phyloP scores from a whole-genome alignment of 1,284 basidiomycete genomes.

The Ceratobasidium papillatum region DNA sequence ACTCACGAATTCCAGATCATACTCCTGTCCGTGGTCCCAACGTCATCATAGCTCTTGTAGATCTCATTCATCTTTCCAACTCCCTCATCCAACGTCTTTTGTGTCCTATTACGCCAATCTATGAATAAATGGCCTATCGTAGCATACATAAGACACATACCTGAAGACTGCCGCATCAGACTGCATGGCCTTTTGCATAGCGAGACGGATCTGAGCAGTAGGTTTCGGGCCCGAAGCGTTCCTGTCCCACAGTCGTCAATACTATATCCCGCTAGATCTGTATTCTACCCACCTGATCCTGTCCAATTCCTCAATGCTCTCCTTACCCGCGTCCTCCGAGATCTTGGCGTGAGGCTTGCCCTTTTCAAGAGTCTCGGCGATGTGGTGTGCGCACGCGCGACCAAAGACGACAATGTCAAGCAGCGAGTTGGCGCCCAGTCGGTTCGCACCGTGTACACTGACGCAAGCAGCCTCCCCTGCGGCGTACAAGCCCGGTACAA shows the following conservation, averaged over 20 bases:
- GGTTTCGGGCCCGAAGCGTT: conserved; percentile 83
- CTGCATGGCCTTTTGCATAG: conserved; percentile 99
- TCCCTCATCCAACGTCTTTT: conserved; percentile 90
- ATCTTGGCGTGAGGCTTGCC: conserved; percentile 93
- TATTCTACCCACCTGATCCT: conserved; percentile 67
- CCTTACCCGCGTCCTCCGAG: conserved; percentile 85
- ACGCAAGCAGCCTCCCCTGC: conserved; percentile 99
- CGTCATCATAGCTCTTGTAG: conserved; percentile 87
- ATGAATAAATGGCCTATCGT: neutral
- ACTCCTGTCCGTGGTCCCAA: conserved; percentile 96
- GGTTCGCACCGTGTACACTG: conserved; percentile 99
- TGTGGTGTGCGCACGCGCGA: conserved; percentile 98
- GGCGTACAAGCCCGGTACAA: conserved; percentile 97
- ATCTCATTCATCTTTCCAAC: conserved; percentile 87
- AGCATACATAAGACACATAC: conserved; percentile 53
- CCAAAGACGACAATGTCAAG: conserved; percentile 99
- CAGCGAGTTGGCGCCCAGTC: conserved; percentile 98
- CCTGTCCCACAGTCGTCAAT: conserved; percentile 52
- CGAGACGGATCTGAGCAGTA: conserved; percentile 89
- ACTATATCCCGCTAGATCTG: neutral
- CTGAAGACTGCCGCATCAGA: conserved; percentile 90
- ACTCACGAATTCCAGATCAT: conserved; percentile 99
- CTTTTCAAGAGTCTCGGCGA: conserved; percentile 89
- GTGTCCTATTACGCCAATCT: conserved; percentile 68
- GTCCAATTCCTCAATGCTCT: conserved; percentile 91